Percentiles rank a stretch among this genome's conserved stretches.
Evolutionary conservation across 345 rosid genomes (phyloP).

Genomic region (Citrus mangshanensis): DNA sequence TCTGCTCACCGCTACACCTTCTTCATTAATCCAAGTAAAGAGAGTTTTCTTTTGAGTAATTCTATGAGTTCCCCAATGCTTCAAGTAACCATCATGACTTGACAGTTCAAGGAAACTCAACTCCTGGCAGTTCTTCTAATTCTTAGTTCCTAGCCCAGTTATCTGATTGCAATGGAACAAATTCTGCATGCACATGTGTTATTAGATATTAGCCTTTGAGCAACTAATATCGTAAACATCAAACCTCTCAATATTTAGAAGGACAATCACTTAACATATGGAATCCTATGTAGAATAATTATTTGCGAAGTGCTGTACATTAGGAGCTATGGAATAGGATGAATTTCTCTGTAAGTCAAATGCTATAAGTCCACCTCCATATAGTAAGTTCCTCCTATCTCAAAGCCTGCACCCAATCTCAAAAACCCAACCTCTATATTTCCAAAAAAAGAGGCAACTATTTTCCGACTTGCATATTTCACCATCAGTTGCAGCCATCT

Average conservation of each 20-base stretch:
- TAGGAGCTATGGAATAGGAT: conserved; percentile 56
- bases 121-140: conserved; percentile 43
- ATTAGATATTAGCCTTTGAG: not conserved
- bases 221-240: not conserved
- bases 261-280: conserved; percentile 46
- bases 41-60: conserved; percentile 34
- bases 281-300: conserved; percentile 27
- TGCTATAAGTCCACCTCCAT: conserved; percentile 68
- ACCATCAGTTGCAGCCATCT: too few species aligned
- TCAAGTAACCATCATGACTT: conserved; percentile 52
- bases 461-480: too few species aligned
- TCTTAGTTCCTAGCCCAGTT: conserved; percentile 15
- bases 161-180: conserved; percentile 40
- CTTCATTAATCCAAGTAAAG: conserved; percentile 64
- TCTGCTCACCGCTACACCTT: conserved; percentile 31
- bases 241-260: not conserved
- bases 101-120: conserved; percentile 51
- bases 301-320: conserved; percentile 58
- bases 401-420: too few species aligned
- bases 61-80: conserved; percentile 52
- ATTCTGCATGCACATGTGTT: conserved; percentile 35
- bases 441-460: too few species aligned
- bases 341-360: conserved; percentile 75
- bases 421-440: too few species aligned
- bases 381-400: conserved; percentile 41